These are phyloP conservation scores for Wickerhamiella kurtzmanii DNA, from an alignment of 805 yeast species.

Conservation along the genomic window DNA sequence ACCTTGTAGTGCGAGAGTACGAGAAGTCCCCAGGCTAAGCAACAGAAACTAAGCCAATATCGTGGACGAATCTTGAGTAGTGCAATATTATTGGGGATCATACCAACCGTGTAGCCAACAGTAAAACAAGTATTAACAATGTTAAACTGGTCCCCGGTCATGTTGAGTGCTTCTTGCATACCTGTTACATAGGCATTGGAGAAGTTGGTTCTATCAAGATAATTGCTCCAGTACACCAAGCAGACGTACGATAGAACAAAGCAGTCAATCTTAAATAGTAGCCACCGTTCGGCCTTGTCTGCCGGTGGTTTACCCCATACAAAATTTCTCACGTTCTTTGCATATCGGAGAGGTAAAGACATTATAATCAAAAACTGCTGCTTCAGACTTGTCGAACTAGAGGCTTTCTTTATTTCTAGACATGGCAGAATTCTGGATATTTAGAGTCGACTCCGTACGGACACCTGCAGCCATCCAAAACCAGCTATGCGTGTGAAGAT, in stretches of 20 bases:
- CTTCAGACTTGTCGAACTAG: neutral
- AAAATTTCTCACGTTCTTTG: neutral
- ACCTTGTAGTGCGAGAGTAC: constrained; percentile 13
- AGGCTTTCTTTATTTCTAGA: no score
- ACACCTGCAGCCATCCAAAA: neutral
- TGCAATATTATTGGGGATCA: constrained; percentile 47
- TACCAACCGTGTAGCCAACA: constrained; percentile 46
- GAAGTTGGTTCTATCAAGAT: constrained; percentile 46
- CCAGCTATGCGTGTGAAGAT: neutral
- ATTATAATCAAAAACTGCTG: neutral
- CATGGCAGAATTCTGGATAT: neutral
- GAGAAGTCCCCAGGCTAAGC: neutral
- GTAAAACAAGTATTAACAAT: constrained; percentile 42
- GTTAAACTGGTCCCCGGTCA: constrained; percentile 48
- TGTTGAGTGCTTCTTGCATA: constrained; percentile 39
- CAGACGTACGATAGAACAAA: constrained; percentile 38
- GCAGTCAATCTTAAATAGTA: constrained; percentile 40
- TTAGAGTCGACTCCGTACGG: neutral
- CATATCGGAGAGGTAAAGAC: neutral
- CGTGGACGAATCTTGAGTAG: constrained; percentile 41
- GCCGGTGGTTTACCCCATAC: neutral
- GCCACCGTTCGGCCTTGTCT: constrained; percentile 27
- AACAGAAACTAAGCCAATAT: constrained; percentile 31
- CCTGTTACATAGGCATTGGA: constrained; percentile 57
- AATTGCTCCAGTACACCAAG: constrained; percentile 52